Conservation (phyloP, 78 protist species). For the Dictyostelium brefeldianum region DNA sequence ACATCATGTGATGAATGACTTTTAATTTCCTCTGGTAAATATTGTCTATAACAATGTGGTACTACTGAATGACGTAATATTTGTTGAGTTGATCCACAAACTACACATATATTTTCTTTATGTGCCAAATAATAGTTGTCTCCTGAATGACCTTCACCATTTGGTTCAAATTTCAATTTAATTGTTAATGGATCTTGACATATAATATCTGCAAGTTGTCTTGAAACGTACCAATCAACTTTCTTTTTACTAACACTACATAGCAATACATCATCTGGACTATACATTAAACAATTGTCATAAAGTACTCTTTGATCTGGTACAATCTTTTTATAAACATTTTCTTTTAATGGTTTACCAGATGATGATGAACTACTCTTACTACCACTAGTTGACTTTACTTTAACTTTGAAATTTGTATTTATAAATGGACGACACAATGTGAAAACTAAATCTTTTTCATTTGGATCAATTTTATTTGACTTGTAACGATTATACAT, state of each 20-base stretch:
- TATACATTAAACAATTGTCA: slow-evolving; percentile 66
- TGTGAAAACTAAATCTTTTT: background rate
- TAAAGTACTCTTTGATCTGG: slow-evolving; percentile 52
- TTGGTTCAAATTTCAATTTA: slow-evolving; percentile 44
- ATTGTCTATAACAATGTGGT: slow-evolving; percentile 74
- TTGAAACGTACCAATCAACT: slow-evolving; percentile 58
- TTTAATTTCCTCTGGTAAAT: slow-evolving; percentile 52
- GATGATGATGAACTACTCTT: background rate
- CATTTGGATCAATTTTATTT: background rate
- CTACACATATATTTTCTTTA: slow-evolving; percentile 62
- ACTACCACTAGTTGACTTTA: background rate
- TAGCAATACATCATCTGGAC: slow-evolving; percentile 39
- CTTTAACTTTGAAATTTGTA: slow-evolving; percentile 44
- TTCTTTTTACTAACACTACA: slow-evolving; percentile 70
- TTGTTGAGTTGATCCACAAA: slow-evolving; percentile 52
- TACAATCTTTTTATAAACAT: background rate
- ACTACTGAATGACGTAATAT: slow-evolving; percentile 64
- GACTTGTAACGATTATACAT: background rate
- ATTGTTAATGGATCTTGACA: slow-evolving; percentile 31
- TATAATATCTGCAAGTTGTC: slow-evolving; percentile 10
- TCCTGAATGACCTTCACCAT: slow-evolving; percentile 73
- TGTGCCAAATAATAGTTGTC: slow-evolving; percentile 44
- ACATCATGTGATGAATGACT: slow-evolving; percentile 36
- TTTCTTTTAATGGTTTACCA: background rate
- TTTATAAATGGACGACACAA: slow-evolving; percentile 43